These are phyloP conservation scores for Penicillium taxi DNA, from an alignment of 495 filamentous ascomycete species.

Conservation along the genomic window DNA sequence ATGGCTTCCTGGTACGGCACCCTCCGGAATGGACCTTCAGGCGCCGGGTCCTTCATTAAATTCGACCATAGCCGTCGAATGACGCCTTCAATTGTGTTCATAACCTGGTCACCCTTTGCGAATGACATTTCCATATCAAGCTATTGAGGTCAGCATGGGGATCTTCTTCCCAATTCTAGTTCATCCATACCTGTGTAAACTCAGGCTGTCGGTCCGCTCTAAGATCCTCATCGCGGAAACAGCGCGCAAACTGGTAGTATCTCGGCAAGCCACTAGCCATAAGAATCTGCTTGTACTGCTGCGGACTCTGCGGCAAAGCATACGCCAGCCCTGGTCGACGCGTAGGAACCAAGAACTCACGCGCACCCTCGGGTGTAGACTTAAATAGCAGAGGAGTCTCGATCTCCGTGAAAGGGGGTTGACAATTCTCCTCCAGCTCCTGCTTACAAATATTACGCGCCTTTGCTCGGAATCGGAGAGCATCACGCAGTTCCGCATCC, in stretches of 20 bases:
- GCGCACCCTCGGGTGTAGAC: constrained; percentile 90
- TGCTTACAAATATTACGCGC: constrained; percentile 45
- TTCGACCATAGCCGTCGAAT: constrained; percentile 50
- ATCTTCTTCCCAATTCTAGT: neutral
- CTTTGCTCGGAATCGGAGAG: constrained; percentile 51
- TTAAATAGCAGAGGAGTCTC: constrained; percentile 95
- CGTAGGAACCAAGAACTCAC: constrained; percentile 94
- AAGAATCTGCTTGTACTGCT: constrained; percentile 97
- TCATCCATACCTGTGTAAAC: constrained; percentile 71
- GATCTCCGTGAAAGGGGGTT: constrained; percentile 60
- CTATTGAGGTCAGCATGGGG: constrained; percentile 30
- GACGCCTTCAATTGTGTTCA: constrained; percentile 57
- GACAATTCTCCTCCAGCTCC: constrained; percentile 34
- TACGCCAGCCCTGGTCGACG: constrained; percentile 67
- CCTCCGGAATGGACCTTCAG: constrained; percentile 43
- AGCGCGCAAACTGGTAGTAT: constrained; percentile 90
- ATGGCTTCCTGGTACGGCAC: constrained; percentile 75
- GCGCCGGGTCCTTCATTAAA: constrained; percentile 35
- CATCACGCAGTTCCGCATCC: constrained; percentile 50
- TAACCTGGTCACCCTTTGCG: constrained; percentile 64
- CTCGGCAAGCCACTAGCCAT: constrained; percentile 78
- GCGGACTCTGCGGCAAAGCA: constrained; percentile 89
- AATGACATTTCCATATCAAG: constrained; percentile 92
- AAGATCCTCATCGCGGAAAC: constrained; percentile 93
- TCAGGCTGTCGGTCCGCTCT: constrained; percentile 92